Evolutionary conservation across 177 flowering plant genomes (phyloP).

Genomic region (Vitis hybrid): DNA sequence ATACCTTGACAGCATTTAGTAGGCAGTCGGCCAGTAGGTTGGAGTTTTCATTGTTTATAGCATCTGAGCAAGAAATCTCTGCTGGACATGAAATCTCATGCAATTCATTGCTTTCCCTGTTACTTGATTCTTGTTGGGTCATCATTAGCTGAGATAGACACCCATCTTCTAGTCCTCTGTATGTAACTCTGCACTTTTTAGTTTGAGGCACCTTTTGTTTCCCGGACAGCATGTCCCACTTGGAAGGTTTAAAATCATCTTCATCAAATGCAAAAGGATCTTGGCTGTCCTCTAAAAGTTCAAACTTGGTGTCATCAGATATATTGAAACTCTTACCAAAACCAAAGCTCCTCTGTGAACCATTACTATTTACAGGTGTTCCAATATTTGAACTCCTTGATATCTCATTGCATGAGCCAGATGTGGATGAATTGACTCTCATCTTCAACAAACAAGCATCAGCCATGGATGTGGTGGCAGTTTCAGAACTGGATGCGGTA

Average conservation of each 20-base stretch:
- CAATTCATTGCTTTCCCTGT: constrained; percentile 15
- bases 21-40: constrained; percentile 80
- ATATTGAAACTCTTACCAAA: constrained; percentile 26
- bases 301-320: constrained; percentile 21
- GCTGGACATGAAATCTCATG: no score
- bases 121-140: constrained; percentile 45
- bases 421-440: constrained; percentile 39
- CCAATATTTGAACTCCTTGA: constrained; percentile 30
- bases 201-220: constrained; percentile 31
- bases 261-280: constrained; percentile 98
- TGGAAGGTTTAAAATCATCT: constrained; percentile 69
- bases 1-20: constrained; percentile 90
- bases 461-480: constrained; percentile 32
- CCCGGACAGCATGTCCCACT: constrained; percentile 74
- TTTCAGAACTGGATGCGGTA: constrained; percentile 39
- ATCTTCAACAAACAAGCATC: constrained; percentile 33
- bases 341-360: constrained; percentile 29
- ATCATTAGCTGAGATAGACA: constrained; percentile 27
- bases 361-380: constrained; percentile 14
- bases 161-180: constrained; percentile 33
- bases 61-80: constrained; percentile 35
- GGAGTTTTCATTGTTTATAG: constrained; percentile 38
- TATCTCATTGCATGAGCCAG: constrained; percentile 40
- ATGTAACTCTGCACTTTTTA: constrained; percentile 22
- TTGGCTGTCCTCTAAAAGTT: constrained; percentile 46